These are phyloP conservation scores for Daucus carota DNA, from an alignment of 129 eudicot genomes.

Conservation along the genomic window DH1_v3.0 NC_030386.2:7480001-7480500, in stretches of 20 bases:
- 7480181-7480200: conserved; percentile 21
- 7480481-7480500: too few relatives aligned
- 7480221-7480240: conserved; percentile 70
- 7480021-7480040: too few relatives aligned
- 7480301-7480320: conserved; percentile 13
- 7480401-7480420: conserved; percentile 41
- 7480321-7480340: conserved; percentile 3
- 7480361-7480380: conserved; percentile 39
- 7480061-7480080: conserved; percentile 74
- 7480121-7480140: conserved; percentile 64
- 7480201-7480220: conserved; percentile 41
- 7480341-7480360: conserved; percentile 12
- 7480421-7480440: conserved; percentile 52
- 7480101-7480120: conserved; percentile 21
- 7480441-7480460: conserved; percentile 33
- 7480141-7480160: conserved; percentile 33
- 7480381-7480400: conserved; percentile 58
- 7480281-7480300: conserved; percentile 20
- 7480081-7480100: conserved; percentile 13
- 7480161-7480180: conserved; percentile 16
- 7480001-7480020: conserved; percentile 72
- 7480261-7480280: conserved; percentile 65
- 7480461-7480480: conserved; percentile 30
- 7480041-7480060: too few relatives aligned
- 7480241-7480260: conserved; percentile 79